Evolutionary conservation across 352 stramenopile genomes (phyloP), one percentile per base, ranked within the genome.

Genomic region (Pilasporangium apinafurcum): DNA sequence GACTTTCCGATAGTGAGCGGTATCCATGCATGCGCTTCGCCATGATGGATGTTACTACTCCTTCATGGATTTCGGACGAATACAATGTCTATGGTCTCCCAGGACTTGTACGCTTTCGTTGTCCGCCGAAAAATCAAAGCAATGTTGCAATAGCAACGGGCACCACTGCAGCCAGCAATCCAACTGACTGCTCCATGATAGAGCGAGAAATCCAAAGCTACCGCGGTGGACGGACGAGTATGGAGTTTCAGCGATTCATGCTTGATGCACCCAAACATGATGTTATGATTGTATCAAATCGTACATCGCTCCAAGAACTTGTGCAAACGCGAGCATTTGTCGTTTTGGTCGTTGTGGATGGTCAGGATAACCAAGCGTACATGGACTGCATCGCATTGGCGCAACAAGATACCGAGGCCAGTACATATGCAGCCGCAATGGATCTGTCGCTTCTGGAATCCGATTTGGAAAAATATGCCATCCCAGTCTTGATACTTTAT

Each of bases 191-290:
- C 28, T 53, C 53, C 17, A 28, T 32, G 8, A 36, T 41, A 12
- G 38, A 47, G 13, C 41, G 34, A 17, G 45, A 32, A 4, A 26
- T 67, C 13, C 45, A 62, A 24, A 25, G 48, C 18, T 76, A 76
- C 54, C 48, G 28, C 9, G 61, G 61, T 22, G 58, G 61, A 5
- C 44, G 56, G 9, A 59, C 53, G 4, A 76, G 61, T 51, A 56
- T 56, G 26, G 61, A 72, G 42, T 45, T 76, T 31, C 65, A 67
- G 46, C 57, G 61, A 5, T 72, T 59, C 34, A 53, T 66, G 34
- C 44, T 68, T 10, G 53, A 50, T 9, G 27, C 59, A 35, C 61
- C 65, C 4, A 35, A 55, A 12, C 50, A 54, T 6, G 40, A 68
- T n/a, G 31, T 57, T 4, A 8, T 49, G 4, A 18, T 52, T 14